phyloP scores from a whole-genome alignment of 176 grass and related monocot genomes.

The Zizania latifolia region DNA sequence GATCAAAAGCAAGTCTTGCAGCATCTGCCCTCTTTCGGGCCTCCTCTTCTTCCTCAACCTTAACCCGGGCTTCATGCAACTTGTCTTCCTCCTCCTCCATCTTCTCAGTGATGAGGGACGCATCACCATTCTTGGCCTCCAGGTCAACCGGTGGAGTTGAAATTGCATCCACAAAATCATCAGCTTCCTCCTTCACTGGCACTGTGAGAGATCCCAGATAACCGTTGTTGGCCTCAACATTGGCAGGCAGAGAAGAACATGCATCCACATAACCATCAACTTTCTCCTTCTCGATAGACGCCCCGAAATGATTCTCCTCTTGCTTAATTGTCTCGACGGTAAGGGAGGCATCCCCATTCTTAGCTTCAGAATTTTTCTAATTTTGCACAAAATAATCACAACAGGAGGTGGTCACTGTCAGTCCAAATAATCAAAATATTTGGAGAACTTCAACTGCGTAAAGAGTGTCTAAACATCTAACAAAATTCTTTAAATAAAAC shows the following conservation, averaged over 20 bases:
- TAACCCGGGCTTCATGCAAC: conserved; percentile 36
- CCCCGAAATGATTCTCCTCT: conserved; percentile 1
- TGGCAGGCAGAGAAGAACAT: conserved; percentile 23
- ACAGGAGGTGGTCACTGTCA: not conserved
- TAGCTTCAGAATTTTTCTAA: conserved; percentile 36
- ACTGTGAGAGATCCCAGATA: not conserved
- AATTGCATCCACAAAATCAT: not conserved
- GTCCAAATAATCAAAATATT: not conserved
- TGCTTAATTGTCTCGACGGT: conserved; percentile 18
- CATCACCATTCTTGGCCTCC: conserved; percentile 73
- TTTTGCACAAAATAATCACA: conserved; percentile 2
- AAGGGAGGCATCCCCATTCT: not conserved
- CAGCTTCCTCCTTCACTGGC: conserved; percentile 21
- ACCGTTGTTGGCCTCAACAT: not conserved
- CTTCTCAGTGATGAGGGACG: conserved; percentile 49
- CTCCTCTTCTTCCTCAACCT: conserved; percentile 50
- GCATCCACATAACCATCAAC: conserved; percentile 13
- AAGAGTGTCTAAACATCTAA: not conserved
- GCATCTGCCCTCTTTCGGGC: conserved; percentile 39
- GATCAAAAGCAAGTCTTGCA: conserved; percentile 31
- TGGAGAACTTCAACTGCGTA: not conserved
- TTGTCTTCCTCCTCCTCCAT: conserved; percentile 79
- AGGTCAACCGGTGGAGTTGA: conserved; percentile 45
- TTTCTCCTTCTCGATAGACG: not conserved
- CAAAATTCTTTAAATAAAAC: not conserved